A percentile compares a stretch with the other conserved stretches of the same genome.
Evolutionary conservation across 2,329 filamentous ascomycete genomes (phyloP).

Genomic region (Pseudogymnoascus verrucosus): DNA sequence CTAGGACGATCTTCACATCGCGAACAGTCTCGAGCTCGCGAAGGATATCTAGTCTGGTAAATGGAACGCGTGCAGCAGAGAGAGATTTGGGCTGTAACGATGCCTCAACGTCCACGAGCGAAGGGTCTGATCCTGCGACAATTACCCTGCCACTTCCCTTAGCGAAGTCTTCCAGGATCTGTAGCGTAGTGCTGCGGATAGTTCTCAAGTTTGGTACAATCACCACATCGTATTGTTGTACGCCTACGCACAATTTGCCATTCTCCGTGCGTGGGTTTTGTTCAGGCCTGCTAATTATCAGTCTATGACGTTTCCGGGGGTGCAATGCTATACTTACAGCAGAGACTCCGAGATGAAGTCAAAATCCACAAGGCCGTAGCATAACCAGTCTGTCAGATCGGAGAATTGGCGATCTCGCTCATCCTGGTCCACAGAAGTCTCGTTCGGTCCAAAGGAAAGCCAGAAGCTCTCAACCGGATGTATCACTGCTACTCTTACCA

Average conservation of each 20-base stretch:
- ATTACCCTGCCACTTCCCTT: constrained; percentile 21
- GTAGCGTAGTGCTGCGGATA: constrained; percentile 26
- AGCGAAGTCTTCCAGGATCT: constrained; percentile 21
- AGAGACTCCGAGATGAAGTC: constrained; percentile 29
- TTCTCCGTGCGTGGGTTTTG: not conserved
- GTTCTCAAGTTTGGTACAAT: constrained; percentile 27
- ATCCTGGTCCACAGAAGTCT: constrained; percentile 20
- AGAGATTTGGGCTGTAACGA: not conserved
- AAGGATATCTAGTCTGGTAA: constrained; percentile 19
- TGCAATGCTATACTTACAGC: constrained; percentile 18
- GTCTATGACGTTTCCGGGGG: not conserved
- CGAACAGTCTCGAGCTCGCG: constrained; percentile 19
- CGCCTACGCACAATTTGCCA: constrained; percentile 20
- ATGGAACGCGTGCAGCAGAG: constrained; percentile 13
- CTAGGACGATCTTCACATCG: constrained; percentile 19
- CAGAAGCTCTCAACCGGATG: constrained; percentile 31
- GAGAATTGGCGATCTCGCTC: constrained; percentile 23
- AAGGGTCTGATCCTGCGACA: constrained; percentile 20
- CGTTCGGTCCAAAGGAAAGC: constrained; percentile 27
- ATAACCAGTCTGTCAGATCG: constrained; percentile 24
- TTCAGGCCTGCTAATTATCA: not conserved
- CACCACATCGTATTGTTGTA: constrained; percentile 27
- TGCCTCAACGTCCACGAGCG: constrained; percentile 19
- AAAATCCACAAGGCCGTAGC: constrained; percentile 28
- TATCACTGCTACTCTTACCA: constrained; percentile 26